Percentiles rank a stretch among this genome's conserved stretches.
phyloP scores from a whole-genome alignment of 2,329 filamentous ascomycete genomes.

The Alternaria sp. region DNA sequence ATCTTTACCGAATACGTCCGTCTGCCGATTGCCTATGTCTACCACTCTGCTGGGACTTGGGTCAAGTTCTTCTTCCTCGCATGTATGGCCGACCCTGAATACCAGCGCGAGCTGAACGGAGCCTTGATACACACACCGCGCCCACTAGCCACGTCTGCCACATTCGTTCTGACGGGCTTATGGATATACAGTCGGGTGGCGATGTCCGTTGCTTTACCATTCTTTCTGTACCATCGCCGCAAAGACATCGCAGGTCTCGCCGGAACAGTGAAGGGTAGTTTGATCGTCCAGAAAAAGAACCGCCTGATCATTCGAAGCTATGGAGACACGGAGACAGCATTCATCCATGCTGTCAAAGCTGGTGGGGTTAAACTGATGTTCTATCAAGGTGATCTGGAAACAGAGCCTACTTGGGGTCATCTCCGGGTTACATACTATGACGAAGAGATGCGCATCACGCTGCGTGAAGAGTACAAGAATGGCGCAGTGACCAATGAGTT shows the following conservation, averaged over 20 bases:
- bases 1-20: constrained; percentile 37
- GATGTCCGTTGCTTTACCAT: constrained; percentile 54
- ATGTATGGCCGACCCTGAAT: constrained; percentile 60
- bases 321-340: constrained; percentile 58
- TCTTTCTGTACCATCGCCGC: constrained; percentile 59
- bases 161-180: constrained; percentile 53
- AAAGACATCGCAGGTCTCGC: constrained; percentile 56
- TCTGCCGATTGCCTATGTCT: constrained; percentile 49
- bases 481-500: constrained; percentile 55
- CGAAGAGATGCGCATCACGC: constrained; percentile 53
- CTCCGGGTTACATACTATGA: constrained; percentile 57
- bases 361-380: constrained; percentile 48
- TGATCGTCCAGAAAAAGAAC: constrained; percentile 55
- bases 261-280: constrained; percentile 58
- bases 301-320: constrained; percentile 56
- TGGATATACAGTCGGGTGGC: constrained; percentile 57
- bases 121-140: constrained; percentile 47
- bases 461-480: constrained; percentile 54
- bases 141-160: constrained; percentile 46
- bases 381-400: constrained; percentile 48
- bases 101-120: constrained; percentile 58
- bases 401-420: constrained; percentile 54
- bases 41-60: constrained; percentile 52
- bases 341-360: constrained; percentile 49
- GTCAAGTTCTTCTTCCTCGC: constrained; percentile 59